A percentile compares a stretch with the other conserved stretches of the same genome.
These are phyloP conservation scores for Hanseniaspora taiwanica DNA, from an alignment of 805 yeast genomes.

Conservation along the genomic window DNA sequence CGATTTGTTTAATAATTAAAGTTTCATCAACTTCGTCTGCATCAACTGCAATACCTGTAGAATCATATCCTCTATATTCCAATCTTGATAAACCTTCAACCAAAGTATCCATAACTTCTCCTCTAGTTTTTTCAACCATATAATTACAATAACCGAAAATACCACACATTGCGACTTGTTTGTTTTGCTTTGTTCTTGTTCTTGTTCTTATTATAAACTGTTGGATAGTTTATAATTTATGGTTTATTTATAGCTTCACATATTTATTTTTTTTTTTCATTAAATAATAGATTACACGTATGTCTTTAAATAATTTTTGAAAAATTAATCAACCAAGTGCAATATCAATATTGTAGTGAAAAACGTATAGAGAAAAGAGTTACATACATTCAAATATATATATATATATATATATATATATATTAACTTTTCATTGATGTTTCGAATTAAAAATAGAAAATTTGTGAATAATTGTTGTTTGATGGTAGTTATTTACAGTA, in stretches of 20 bases:
- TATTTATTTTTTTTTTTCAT: too few species aligned
- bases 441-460: too few species aligned
- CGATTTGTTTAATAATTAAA: slow-evolving; percentile 68
- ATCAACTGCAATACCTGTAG: slow-evolving; percentile 92
- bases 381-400: too few species aligned
- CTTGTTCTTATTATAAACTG: background rate
- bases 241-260: background rate
- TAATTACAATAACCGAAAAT: slow-evolving; percentile 97
- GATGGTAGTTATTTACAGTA: too few species aligned
- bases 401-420: too few species aligned
- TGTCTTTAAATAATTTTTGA: too few species aligned
- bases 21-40: slow-evolving; percentile 69
- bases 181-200: background rate
- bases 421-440: too few species aligned
- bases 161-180: slow-evolving; percentile 47
- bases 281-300: too few species aligned
- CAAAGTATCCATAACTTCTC: slow-evolving; percentile 80
- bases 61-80: slow-evolving; percentile 97
- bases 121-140: slow-evolving; percentile 81
- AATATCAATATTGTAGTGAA: too few species aligned
- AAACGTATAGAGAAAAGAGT: too few species aligned
- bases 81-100: slow-evolving; percentile 77
- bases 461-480: too few species aligned
- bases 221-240: background rate
- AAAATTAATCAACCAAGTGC: too few species aligned